Conservation (phyloP, 2,329 filamentous ascomycete genomes). For the Fusarium vanettenii region DNA sequence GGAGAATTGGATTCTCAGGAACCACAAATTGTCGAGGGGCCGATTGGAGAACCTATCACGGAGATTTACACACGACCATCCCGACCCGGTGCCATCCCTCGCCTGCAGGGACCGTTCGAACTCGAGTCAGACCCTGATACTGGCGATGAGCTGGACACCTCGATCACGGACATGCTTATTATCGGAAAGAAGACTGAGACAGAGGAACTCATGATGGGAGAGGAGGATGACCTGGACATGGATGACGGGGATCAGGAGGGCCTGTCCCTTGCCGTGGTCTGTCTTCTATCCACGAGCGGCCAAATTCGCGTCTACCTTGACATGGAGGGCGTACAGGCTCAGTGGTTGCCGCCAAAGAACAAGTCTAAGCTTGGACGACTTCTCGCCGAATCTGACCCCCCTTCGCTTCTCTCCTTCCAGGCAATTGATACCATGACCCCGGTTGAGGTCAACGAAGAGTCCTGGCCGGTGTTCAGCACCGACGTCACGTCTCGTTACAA, state of each 20-base stretch:
- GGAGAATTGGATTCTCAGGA: constrained; percentile 73
- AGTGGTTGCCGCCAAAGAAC: constrained; percentile 71
- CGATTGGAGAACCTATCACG: constrained; percentile 59
- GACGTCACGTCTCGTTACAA: constrained; percentile 72
- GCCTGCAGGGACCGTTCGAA: constrained; percentile 72
- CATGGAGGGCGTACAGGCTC: constrained; percentile 71
- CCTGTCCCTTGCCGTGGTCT: constrained; percentile 69
- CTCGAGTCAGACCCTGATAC: constrained; percentile 65
- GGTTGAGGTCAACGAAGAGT: constrained; percentile 65
- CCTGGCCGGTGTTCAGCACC: constrained; percentile 72
- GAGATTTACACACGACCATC: constrained; percentile 69
- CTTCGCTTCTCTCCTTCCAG: constrained; percentile 70
- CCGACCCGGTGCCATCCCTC: constrained; percentile 68
- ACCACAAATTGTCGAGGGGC: constrained; percentile 64
- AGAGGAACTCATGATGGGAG: constrained; percentile 71
- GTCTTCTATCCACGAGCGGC: constrained; percentile 70
- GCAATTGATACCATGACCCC: constrained; percentile 69
- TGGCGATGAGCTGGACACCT: constrained; percentile 67
- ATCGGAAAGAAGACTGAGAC: constrained; percentile 72
- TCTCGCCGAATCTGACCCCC: constrained; percentile 52
- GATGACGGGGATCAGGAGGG: constrained; percentile 69
- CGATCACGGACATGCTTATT: constrained; percentile 71
- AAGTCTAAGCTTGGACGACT: constrained; percentile 60
- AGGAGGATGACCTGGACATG: constrained; percentile 70
- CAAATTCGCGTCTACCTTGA: constrained; percentile 72